A percentile compares a stretch with the other conserved stretches of the same genome.
These are phyloP conservation scores for Neoboletus brunneissimus DNA, from an alignment of 768 basidiomycete species.

Conservation along the genomic window DNA sequence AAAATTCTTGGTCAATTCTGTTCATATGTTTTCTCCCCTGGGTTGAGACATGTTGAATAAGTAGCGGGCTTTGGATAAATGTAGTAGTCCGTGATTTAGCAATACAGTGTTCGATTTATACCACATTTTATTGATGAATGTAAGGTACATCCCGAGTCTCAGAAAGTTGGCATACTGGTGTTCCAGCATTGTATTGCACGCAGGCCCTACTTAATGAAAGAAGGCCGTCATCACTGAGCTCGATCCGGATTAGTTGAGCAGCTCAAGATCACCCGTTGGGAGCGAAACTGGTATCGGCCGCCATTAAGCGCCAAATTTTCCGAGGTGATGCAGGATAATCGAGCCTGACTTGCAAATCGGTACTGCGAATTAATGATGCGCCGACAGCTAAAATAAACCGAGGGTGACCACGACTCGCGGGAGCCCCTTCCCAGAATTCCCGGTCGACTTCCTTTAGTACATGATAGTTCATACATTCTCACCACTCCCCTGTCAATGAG, in stretches of 20 bases:
- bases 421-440: neutral
- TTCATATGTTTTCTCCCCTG: neutral
- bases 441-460: neutral
- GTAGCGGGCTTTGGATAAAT: too few relatives aligned
- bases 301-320: too few relatives aligned
- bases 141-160: neutral
- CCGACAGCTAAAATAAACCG: neutral
- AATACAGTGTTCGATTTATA: neutral
- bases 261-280: neutral
- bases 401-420: neutral
- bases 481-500: neutral
- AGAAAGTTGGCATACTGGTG: neutral
- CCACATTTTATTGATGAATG: neutral
- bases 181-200: neutral
- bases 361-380: neutral
- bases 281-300: too few relatives aligned
- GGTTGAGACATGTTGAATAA: too few relatives aligned
- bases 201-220: neutral
- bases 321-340: neutral
- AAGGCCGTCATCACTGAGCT: neutral
- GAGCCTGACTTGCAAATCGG: neutral
- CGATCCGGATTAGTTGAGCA: neutral
- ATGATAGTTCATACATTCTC: neutral
- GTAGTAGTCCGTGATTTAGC: neutral
- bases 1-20: neutral